Evolutionary conservation across 305 asterid genomes (phyloP).

Genomic region (Solanum chacoense): DNA sequence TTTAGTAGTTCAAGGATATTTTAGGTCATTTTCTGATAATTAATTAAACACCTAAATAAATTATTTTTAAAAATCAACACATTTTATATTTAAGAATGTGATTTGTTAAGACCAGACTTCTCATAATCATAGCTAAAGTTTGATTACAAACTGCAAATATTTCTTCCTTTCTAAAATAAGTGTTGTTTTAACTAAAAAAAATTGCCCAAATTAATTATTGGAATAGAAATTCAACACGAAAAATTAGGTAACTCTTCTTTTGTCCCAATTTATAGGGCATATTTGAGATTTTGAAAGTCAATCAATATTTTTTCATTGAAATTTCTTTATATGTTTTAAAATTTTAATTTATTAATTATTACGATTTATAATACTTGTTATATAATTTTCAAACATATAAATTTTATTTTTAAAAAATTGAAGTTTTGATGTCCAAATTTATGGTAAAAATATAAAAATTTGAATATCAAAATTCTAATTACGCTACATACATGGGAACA

Average conservation of each 20-base stretch:
- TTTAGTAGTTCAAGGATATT: rapidly evolving
- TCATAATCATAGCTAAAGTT: not conserved
- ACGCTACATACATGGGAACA: too few relatives aligned
- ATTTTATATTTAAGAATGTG: too few relatives aligned
- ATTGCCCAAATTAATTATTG: not conserved
- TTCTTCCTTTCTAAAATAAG: not conserved
- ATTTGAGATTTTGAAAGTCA: not conserved
- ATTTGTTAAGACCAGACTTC: not conserved
- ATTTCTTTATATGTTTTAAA: too few relatives aligned
- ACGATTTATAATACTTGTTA: too few relatives aligned
- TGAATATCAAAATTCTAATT: too few relatives aligned
- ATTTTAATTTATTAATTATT: too few relatives aligned
- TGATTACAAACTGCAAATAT: not conserved
- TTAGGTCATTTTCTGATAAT: rapidly evolving
- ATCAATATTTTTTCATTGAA: too few relatives aligned
- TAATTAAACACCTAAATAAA: not conserved
- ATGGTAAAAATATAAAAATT: too few relatives aligned
- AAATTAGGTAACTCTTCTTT: not conserved
- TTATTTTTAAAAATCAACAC: too few relatives aligned
- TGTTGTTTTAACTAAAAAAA: not conserved
- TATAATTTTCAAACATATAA: too few relatives aligned
- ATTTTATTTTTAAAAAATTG: too few relatives aligned
- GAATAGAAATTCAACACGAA: not conserved
- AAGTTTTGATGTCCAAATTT: too few relatives aligned
- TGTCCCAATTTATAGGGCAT: not conserved